Conservation (phyloP, 2,329 filamentous ascomycete species). For the Aspergillus pseudonomiae region DNA sequence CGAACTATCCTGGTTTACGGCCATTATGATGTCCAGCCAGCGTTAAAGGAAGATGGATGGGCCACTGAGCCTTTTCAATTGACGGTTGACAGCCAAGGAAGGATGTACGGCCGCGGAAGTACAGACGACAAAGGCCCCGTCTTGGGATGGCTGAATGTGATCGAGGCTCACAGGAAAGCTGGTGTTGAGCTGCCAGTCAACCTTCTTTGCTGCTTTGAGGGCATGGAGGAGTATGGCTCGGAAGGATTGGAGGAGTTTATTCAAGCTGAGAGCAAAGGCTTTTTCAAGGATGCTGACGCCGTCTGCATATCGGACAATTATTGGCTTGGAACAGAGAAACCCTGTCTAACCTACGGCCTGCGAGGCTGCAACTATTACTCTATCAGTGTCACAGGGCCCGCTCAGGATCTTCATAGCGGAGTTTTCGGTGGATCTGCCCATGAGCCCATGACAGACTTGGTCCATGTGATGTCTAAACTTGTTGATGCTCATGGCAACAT, state of each 20-base stretch:
- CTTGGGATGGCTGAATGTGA: constrained; percentile 95
- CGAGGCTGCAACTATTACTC: constrained; percentile 98
- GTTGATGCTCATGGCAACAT: constrained; percentile 93
- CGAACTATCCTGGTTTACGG: constrained; percentile 95
- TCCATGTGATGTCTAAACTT: constrained; percentile 77
- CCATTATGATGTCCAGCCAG: constrained; percentile 98
- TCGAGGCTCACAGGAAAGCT: constrained; percentile 95
- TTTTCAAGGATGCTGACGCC: constrained; percentile 92
- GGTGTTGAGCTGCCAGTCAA: constrained; percentile 95
- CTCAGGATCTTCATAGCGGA: constrained; percentile 91
- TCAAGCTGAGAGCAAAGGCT: constrained; percentile 84
- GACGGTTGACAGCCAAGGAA: constrained; percentile 81
- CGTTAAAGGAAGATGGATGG: constrained; percentile 92
- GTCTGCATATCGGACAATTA: constrained; percentile 99
- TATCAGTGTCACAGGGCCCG: constrained; percentile 85
- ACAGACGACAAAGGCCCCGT: constrained; percentile 99
- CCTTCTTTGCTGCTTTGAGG: constrained; percentile 98
- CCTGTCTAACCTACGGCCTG: constrained; percentile 94
- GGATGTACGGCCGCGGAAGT: constrained; percentile 94
- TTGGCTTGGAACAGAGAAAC: constrained; percentile 98
- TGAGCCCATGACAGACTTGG: constrained; percentile 97
- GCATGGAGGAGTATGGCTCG: constrained; percentile 98
- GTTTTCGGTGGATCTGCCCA: constrained; percentile 96
- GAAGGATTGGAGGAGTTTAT: constrained; percentile 97
- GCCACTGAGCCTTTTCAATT: constrained; percentile 91